These are phyloP conservation scores for Sanghuangporus weigelae DNA, from an alignment of 1,284 basidiomycete genomes.

Conservation along the genomic window DNA sequence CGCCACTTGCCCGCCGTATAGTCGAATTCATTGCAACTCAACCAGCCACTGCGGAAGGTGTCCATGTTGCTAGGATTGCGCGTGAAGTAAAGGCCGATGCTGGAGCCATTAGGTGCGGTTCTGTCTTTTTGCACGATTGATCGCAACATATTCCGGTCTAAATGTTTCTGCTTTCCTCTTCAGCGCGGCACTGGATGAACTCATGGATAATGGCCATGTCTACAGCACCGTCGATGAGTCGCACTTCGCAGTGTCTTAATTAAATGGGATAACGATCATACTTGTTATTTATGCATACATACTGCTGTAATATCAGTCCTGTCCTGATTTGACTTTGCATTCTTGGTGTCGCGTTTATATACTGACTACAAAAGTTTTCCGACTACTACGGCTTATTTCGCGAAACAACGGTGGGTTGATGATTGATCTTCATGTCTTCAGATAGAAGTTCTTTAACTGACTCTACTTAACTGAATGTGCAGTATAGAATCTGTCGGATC, in stretches of 20 bases:
- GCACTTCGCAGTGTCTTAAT: constrained; percentile 24
- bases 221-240: constrained; percentile 51
- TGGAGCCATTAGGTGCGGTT: constrained; percentile 35
- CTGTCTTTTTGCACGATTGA: not conserved
- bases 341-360: too few relatives aligned
- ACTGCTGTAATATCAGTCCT: not conserved
- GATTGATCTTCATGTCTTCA: too few relatives aligned
- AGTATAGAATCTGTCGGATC: too few relatives aligned
- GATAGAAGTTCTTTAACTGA: too few relatives aligned
- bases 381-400: too few relatives aligned
- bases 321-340: not conserved
- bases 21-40: constrained; percentile 39
- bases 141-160: not conserved
- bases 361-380: too few relatives aligned
- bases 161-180: not conserved
- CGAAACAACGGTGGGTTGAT: too few relatives aligned
- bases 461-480: too few relatives aligned
- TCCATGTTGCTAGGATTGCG: constrained; percentile 44
- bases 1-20: constrained; percentile 43
- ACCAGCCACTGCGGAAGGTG: constrained; percentile 36
- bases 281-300: not conserved
- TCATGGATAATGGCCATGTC: constrained; percentile 52
- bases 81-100: constrained; percentile 28
- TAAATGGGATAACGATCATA: not conserved
- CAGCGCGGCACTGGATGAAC: constrained; percentile 44